Percentiles rank a stretch among this genome's conserved stretches.
These are phyloP conservation scores for Cyclostephanos tholiformis DNA, from an alignment of 108 stramenopile species.

Conservation along the genomic window DNA sequence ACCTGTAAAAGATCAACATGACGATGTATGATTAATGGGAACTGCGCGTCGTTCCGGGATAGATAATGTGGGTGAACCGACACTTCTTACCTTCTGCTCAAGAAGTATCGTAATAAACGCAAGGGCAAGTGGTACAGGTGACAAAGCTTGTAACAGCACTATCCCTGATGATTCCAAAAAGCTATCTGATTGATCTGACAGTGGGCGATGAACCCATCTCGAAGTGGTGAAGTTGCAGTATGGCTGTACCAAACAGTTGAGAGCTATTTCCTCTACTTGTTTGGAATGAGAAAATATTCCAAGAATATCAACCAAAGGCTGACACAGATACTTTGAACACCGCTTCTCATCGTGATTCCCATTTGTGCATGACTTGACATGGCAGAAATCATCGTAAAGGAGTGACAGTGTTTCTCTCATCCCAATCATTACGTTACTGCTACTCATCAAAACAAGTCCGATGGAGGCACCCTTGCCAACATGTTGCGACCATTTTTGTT, in stretches of 20 bases:
- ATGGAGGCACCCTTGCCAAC: constrained; percentile 45
- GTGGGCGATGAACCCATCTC: constrained; percentile 68
- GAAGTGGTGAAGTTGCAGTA: constrained; percentile 48
- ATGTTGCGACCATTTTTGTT: constrained; percentile 49
- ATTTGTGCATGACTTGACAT: constrained; percentile 13
- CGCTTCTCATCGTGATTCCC: constrained; percentile 8
- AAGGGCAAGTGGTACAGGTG: constrained; percentile 77
- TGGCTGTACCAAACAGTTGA: constrained; percentile 61
- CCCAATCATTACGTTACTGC: constrained; percentile 58
- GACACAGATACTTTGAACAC: constrained; percentile 35
- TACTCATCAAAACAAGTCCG: constrained; percentile 75
- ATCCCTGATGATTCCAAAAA: constrained; percentile 55
- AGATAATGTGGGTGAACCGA: background rate
- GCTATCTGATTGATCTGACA: constrained; percentile 50
- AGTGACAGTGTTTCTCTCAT: constrained; percentile 75
- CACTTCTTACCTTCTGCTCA: constrained; percentile 72
- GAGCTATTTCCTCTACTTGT: constrained; percentile 53
- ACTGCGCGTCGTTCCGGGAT: background rate
- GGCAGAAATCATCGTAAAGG: constrained; percentile 53
- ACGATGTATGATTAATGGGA: background rate
- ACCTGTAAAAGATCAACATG: constrained; percentile 33
- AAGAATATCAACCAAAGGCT: constrained; percentile 67
- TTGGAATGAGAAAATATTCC: constrained; percentile 53
- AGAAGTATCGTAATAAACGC: constrained; percentile 71
- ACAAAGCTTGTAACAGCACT: constrained; percentile 65